These are phyloP conservation scores for Pichia occidentalis DNA, from an alignment of 805 yeast species.

Conservation along the genomic window DNA sequence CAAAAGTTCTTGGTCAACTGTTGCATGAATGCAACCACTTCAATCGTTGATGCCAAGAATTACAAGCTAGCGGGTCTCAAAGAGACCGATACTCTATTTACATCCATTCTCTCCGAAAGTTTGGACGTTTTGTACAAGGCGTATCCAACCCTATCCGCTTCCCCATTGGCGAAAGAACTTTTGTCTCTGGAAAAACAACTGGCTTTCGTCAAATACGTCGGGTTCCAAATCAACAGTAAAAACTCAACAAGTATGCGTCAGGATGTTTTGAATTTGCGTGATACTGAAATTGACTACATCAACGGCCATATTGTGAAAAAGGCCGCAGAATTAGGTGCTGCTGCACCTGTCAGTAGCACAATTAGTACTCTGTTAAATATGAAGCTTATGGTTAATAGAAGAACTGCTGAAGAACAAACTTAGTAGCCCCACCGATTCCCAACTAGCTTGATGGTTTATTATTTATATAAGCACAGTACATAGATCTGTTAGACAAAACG, in stretches of 20 bases:
- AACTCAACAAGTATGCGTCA: slow-evolving; percentile 70
- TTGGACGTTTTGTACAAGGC: slow-evolving; percentile 34
- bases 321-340: slow-evolving; percentile 40
- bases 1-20: slow-evolving; percentile 75
- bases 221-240: slow-evolving; percentile 30
- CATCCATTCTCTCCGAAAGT: slow-evolving; percentile 39
- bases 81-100: slow-evolving; percentile 31
- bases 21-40: slow-evolving; percentile 79
- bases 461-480: too few relatives aligned
- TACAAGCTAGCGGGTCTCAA: slow-evolving; percentile 55
- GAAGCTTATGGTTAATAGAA: slow-evolving; percentile 22
- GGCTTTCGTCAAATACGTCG: slow-evolving; percentile 22
- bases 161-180: slow-evolving; percentile 29
- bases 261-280: slow-evolving; percentile 49
- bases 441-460: too few relatives aligned
- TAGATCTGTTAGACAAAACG: too few relatives aligned
- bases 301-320: slow-evolving; percentile 69
- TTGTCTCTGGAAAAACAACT: slow-evolving; percentile 33
- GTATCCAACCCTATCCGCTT: slow-evolving; percentile 24
- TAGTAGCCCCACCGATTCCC: too few relatives aligned
- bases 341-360: slow-evolving; percentile 43
- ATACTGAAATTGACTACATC: slow-evolving; percentile 74
- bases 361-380: slow-evolving; percentile 40
- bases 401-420: slow-evolving; percentile 5
- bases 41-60: slow-evolving; percentile 69